A percentile compares a stretch with the other conserved stretches of the same genome.
Conservation (phyloP, 2,329 filamentous ascomycete species). For the Dactylella cylindrospora region DNA sequence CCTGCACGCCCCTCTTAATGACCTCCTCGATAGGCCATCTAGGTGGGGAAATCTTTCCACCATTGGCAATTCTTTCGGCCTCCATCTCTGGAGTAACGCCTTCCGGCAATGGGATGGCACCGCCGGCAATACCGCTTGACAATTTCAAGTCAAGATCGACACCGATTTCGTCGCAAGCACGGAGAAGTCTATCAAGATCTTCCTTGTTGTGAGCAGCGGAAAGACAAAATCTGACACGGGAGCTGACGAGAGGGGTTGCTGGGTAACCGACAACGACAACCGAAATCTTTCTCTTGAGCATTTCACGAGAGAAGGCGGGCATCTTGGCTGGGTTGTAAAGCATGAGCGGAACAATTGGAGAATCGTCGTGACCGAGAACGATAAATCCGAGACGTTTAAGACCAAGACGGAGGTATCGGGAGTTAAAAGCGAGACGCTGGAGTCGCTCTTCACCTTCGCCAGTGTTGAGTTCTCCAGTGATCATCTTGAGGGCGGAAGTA, state of each 20-base stretch:
- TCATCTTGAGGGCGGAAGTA: slow-evolving; percentile 79
- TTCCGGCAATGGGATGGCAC: slow-evolving; percentile 72
- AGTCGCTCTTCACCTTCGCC: slow-evolving; percentile 94
- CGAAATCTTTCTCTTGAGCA: slow-evolving; percentile 96
- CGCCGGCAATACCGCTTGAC: slow-evolving; percentile 91
- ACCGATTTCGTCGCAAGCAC: slow-evolving; percentile 88
- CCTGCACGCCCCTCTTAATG: slow-evolving; percentile 70
- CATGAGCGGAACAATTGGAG: slow-evolving; percentile 89
- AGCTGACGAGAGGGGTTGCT: slow-evolving; percentile 91
- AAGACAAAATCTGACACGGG: slow-evolving; percentile 91
- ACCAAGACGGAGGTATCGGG: slow-evolving; percentile 92
- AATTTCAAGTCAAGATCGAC: slow-evolving; percentile 93
- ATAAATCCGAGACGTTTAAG: slow-evolving; percentile 97
- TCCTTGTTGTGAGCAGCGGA: slow-evolving; percentile 98
- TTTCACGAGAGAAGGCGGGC: slow-evolving; percentile 96
- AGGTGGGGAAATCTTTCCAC: slow-evolving; percentile 63
- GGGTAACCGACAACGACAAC: slow-evolving; percentile 97
- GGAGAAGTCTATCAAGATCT: slow-evolving; percentile 84
- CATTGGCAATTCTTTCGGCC: slow-evolving; percentile 63
- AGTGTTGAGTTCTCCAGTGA: slow-evolving; percentile 80
- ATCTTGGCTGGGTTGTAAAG: slow-evolving; percentile 99
- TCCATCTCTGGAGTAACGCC: slow-evolving; percentile 72
- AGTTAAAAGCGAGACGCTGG: slow-evolving; percentile 96
- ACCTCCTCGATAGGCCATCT: slow-evolving; percentile 78
- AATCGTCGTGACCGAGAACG: slow-evolving; percentile 95